Evolutionary conservation across 2,329 filamentous ascomycete species (phyloP), one percentile per base, ranked within the genome.

Genomic region (Metarhizium guizhouense): DNA sequence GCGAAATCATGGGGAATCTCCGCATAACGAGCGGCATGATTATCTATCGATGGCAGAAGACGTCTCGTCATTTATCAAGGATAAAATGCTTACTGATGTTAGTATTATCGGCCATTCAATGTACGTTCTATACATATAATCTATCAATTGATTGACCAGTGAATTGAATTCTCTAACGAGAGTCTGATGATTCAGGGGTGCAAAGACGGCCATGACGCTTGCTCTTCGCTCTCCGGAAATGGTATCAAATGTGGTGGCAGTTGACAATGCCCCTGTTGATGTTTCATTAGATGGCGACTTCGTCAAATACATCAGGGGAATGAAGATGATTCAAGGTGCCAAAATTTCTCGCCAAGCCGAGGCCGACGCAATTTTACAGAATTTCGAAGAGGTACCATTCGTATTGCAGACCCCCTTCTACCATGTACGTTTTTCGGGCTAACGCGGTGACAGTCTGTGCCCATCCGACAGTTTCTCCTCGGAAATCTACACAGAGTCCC

Each of bases 41-140:
- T 97, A 97, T 70, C 70, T 73, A 1, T 79, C 83, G 48, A 91
- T 97, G 81, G 90, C 93, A 4, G 81, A 85, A 61, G 93, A 97
- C 64, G 84, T 96, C 11, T 83, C 86, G 54, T 76, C 80, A 48
- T 97, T 97, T 69, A 86, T 97, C 55, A 64, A 77, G 5, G 74
- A 87, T 54, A 86, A 95, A 68, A 75, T 77, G 3, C 73, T 96
- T n/a, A 74, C 79, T 48, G 75, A 87, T 32, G 78, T 86, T 2
- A 90, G 88, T 0, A 74, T 97, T 32, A 94, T 97, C 64, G 93
- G 93, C 0, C 94, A 97, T 72, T 96, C 90, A 1, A 97, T 97
- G 93, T 88, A 71, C 65, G 80, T 51, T 34, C 13, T 30, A 7
- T 30, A 42, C 32, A 20, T 36, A 29, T 14, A 42, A 30, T 45